These are phyloP conservation scores for Mycosphaerelloides madeirae DNA, from an alignment of 2,329 filamentous ascomycete genomes.

Conservation along the genomic window DNA sequence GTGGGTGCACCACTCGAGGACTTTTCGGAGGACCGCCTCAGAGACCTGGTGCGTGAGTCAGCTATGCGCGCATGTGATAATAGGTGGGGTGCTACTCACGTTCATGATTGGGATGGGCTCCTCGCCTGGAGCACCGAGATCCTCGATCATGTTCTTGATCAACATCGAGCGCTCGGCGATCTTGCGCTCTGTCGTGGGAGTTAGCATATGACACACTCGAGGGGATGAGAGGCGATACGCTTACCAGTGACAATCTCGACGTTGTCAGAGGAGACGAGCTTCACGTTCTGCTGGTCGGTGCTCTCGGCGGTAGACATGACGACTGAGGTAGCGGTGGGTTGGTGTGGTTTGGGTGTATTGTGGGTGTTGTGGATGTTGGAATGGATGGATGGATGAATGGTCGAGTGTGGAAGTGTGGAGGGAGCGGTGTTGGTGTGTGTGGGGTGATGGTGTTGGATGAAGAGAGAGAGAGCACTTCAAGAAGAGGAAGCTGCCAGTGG, in stretches of 20 bases:
- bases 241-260: constrained; percentile 41
- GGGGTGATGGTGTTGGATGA: neutral
- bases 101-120: constrained; percentile 87
- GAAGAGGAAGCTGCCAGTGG: too few species aligned
- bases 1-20: constrained; percentile 96
- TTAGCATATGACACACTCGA: constrained; percentile 11
- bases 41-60: constrained; percentile 56
- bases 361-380: constrained; percentile 5
- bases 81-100: constrained; percentile 32
- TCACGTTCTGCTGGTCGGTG: constrained; percentile 36
- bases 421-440: constrained; percentile 5
- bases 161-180: constrained; percentile 89
- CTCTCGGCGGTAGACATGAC: constrained; percentile 31
- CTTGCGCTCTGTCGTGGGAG: constrained; percentile 56
- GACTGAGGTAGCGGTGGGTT: constrained; percentile 13
- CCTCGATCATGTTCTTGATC: constrained; percentile 98
- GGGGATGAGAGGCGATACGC: constrained; percentile 8
- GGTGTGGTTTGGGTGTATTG: constrained; percentile 8
- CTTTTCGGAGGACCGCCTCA: constrained; percentile 88
- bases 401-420: constrained; percentile 2
- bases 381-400: constrained; percentile 2
- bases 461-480: neutral
- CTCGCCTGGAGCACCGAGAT: constrained; percentile 62
- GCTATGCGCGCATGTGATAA: constrained; percentile 4
- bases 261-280: constrained; percentile 44